Evolutionary conservation across 768 basidiomycete genomes (phyloP).

Genomic region (Suillus brevipes): DNA sequence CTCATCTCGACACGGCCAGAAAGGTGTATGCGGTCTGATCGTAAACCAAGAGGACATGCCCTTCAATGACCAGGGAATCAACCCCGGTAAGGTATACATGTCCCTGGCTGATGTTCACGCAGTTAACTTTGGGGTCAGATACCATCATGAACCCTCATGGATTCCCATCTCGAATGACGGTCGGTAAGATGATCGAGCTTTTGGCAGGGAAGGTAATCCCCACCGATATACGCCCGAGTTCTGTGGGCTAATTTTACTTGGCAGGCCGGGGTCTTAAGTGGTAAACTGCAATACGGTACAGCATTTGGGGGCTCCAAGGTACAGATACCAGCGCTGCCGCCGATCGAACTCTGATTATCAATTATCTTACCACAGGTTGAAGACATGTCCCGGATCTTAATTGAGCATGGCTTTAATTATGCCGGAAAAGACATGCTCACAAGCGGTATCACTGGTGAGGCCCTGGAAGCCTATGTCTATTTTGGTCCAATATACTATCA

Average conservation of each 20-base stretch:
- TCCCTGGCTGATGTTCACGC: constrained; percentile 10
- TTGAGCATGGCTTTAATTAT: constrained; percentile 95
- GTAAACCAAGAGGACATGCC: constrained; percentile 99
- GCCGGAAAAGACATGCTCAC: constrained; percentile 99
- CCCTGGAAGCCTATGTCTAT: constrained; percentile 95
- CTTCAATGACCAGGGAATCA: constrained; percentile 97
- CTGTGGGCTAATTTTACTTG: constrained; percentile 3
- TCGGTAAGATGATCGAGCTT: constrained; percentile 99
- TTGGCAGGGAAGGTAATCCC: constrained; percentile 82
- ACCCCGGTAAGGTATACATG: constrained; percentile 62
- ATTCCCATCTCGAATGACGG: constrained; percentile 99
- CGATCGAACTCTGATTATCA: constrained; percentile 12
- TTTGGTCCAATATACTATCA: constrained; percentile 99
- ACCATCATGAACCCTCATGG: constrained; percentile 99
- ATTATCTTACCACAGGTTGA: constrained; percentile 60
- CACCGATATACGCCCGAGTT: not conserved
- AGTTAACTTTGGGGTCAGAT: constrained; percentile 49
- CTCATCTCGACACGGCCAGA: constrained; percentile 96
- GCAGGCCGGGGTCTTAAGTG: constrained; percentile 87
- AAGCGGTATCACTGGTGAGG: constrained; percentile 96
- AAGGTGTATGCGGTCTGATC: constrained; percentile 97
- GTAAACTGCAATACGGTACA: constrained; percentile 90
- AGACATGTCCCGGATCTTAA: constrained; percentile 95
- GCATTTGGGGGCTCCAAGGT: constrained; percentile 99
- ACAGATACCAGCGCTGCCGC: not conserved